Evolutionary conservation across 768 basidiomycete genomes (phyloP), one percentile per base, ranked within the genome.

Genomic region (Hemileccinum impolitum): DNA sequence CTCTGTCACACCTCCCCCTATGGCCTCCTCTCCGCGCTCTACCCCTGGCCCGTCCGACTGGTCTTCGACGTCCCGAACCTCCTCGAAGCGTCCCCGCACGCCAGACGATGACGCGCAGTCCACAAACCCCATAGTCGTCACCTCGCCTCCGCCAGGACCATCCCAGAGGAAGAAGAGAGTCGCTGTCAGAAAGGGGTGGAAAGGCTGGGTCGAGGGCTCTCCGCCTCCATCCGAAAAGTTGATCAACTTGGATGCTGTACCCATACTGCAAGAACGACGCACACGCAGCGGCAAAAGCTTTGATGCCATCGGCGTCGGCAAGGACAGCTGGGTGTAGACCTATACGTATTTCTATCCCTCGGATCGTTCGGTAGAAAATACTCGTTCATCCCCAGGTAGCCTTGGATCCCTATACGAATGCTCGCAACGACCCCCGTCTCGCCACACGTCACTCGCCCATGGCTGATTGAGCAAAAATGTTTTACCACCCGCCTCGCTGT

Each of bases 191-290:
- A 91, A 91, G 66, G 89, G 89, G 15, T 91, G 89, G 89, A 91
- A 91, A 72, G 89, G 89, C 34, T 91, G 89, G 89, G 85, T 91
- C 18, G 89, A 90, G 72, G 88, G 87, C 56, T 89, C 87, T 18
- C 86, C 86, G 21, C 81, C 82, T 45, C 85, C 89, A 18, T 87
- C 86, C 14, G 78, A 82, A 59, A 90, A 89, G 66, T 72, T 90
- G 44, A 90, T 90, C 69, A 90, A 90, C 60, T 75, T 90, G 52
- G 89, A 91, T 64, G 75, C 76, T 30, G 85, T 83, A 2, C 79
- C 82, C 23, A 70, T 85, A 7, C 75, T 90, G 10, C 80, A 79
- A 52, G 88, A 90, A 69, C 72, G 89, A 51, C 78, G 84, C 52
- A 87, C 87, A n/a, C 74, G 89, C 50, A 90, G 88, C 56, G 89